A percentile compares a stretch with the other conserved stretches of the same genome.
Conservation (phyloP, 306 rosid species). For the Lathyrus sativus region DNA sequence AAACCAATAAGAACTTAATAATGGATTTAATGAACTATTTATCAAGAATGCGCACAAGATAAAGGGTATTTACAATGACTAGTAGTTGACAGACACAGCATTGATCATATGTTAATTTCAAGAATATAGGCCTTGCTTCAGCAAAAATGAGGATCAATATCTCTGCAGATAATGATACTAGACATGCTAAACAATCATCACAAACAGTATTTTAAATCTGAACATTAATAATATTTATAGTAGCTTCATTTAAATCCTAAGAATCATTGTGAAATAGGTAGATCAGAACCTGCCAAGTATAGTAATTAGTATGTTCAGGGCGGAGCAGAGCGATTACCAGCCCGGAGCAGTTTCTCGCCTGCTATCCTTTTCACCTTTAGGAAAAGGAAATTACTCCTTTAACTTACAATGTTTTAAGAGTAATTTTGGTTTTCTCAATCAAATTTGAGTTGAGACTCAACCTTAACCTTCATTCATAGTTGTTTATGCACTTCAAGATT, state of each 20-base stretch:
- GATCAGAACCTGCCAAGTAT: neutral
- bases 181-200: slow-evolving; percentile 19
- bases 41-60: slow-evolving; percentile 24
- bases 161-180: slow-evolving; percentile 7
- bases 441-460: too few species aligned
- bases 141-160: slow-evolving; percentile 18
- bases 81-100: neutral
- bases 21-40: neutral
- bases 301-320: neutral
- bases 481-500: too few species aligned
- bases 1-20: neutral
- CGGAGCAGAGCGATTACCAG: too few species aligned
- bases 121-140: slow-evolving; percentile 8
- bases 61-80: neutral
- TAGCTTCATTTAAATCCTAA: slow-evolving; percentile 15
- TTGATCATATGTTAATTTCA: slow-evolving; percentile 20
- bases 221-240: neutral
- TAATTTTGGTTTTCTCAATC: too few species aligned
- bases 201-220: neutral
- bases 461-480: too few species aligned
- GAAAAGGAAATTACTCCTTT: too few species aligned
- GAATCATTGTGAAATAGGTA: slow-evolving; percentile 1
- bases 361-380: too few species aligned
- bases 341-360: too few species aligned
- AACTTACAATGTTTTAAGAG: too few species aligned